Conservation (phyloP, 306 rosid genomes). For the Cyclanthera cordifolia region DNA sequence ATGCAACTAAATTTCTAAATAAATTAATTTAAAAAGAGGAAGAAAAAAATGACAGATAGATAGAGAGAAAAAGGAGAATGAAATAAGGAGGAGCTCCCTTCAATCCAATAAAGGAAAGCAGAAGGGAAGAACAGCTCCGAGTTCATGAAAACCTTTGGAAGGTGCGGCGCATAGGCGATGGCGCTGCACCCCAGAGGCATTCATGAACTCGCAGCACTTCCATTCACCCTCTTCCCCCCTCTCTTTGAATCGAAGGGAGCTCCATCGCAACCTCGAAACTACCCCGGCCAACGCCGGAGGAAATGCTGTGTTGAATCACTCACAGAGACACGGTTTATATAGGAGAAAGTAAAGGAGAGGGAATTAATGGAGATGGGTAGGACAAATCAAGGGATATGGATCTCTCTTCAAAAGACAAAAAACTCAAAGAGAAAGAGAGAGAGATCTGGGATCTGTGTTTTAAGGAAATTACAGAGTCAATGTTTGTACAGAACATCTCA, state of each 20-base stretch:
- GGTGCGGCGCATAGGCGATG: neutral
- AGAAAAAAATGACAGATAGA: neutral
- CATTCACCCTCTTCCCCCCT: constrained; percentile 27
- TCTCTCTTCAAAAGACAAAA: neutral
- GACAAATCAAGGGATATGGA: neutral
- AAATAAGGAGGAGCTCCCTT: constrained; percentile 14
- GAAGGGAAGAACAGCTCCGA: constrained; percentile 15
- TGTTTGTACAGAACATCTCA: neutral
- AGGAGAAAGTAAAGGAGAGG: neutral
- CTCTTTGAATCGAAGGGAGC: constrained; percentile 58
- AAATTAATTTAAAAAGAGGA: neutral
- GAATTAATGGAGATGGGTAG: constrained; percentile 1
- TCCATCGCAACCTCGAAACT: constrained; percentile 12
- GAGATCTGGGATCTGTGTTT: neutral
- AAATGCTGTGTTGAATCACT: neutral
- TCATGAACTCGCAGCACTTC: constrained; percentile 61
- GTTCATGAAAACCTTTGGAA: constrained; percentile 11
- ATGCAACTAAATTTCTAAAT: too few relatives aligned
- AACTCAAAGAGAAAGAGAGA: neutral
- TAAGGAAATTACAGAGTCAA: constrained; percentile 10
- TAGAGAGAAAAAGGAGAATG: too few relatives aligned
- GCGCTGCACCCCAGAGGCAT: constrained; percentile 23
- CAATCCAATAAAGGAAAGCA: constrained; percentile 15
- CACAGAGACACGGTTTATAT: neutral
- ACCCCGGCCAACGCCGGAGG: neutral